These are phyloP conservation scores for Hypoxylon rickii DNA, from an alignment of 495 filamentous ascomycete species.

Conservation along the genomic window DNA sequence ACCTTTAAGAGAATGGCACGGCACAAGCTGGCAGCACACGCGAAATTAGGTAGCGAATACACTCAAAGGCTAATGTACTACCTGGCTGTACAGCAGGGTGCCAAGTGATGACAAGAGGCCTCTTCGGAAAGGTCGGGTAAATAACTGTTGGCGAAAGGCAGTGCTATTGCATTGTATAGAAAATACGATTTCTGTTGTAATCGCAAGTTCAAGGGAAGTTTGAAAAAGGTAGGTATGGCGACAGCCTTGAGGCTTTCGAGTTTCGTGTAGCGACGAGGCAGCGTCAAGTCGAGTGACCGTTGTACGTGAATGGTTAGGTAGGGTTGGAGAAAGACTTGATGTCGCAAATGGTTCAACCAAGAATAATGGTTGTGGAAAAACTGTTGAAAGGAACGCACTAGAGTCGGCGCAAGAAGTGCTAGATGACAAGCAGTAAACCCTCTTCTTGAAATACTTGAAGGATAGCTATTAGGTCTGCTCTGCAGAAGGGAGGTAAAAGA, in stretches of 20 bases:
- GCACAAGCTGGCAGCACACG: conserved; percentile 7
- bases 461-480: conserved; percentile 25
- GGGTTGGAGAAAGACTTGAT: conserved; percentile 10
- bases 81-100: too few relatives aligned
- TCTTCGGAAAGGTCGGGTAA: background rate
- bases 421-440: conserved; percentile 7
- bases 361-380: conserved; percentile 12
- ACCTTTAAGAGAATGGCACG: conserved; percentile 9
- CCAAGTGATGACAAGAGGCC: background rate
- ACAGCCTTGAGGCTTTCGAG: conserved; percentile 8
- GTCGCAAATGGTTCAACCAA: too few relatives aligned
- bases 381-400: conserved; percentile 27
- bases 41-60: conserved; percentile 4
- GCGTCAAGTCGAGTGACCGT: conserved; percentile 1
- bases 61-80: conserved; percentile 7
- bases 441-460: conserved; percentile 18
- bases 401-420: conserved; percentile 4
- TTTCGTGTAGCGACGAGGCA: conserved; percentile 12
- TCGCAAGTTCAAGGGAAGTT: conserved; percentile 4
- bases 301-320: conserved; percentile 1
- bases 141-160: too few relatives aligned
- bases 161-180: conserved; percentile 20
- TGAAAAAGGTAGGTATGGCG: background rate
- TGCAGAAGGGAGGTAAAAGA: conserved; percentile 19
- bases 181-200: background rate